Conservation (phyloP, 495 filamentous ascomycete species). For the Glonium stellatum region DNA sequence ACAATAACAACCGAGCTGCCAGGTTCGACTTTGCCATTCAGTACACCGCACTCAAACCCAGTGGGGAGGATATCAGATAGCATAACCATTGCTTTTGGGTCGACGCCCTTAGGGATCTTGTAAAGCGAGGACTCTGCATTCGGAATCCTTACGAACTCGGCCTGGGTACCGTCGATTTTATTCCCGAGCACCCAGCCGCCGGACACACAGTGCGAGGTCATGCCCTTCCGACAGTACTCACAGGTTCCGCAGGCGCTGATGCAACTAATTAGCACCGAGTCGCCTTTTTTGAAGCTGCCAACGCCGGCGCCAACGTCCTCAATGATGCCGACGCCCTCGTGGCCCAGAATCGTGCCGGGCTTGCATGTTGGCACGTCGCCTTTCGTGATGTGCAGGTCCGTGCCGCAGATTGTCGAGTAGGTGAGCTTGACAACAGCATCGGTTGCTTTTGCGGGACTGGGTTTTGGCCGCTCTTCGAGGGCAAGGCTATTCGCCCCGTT, state of each 20-base stretch:
- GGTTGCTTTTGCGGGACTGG: conserved; percentile 3
- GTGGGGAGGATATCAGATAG: conserved; percentile 47
- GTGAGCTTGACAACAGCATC: conserved; percentile 32
- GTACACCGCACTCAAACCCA: conserved; percentile 44
- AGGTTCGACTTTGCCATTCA: conserved; percentile 41
- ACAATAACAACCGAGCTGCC: conserved; percentile 44
- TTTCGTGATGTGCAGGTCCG: conserved; percentile 38
- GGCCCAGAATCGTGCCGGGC: conserved; percentile 25
- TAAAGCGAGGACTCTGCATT: conserved; percentile 41
- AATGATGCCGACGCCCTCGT: conserved; percentile 29
- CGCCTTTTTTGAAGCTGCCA: conserved; percentile 29
- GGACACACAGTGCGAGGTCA: conserved; percentile 37
- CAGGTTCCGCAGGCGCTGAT: conserved; percentile 41
- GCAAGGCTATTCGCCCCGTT: conserved; percentile 6
- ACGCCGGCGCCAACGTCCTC: conserved; percentile 25
- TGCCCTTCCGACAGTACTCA: conserved; percentile 35
- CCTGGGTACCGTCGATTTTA: conserved; percentile 45
- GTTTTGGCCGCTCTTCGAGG: conserved; percentile 12
- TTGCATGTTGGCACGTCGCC: conserved; percentile 32
- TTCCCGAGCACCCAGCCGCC: conserved; percentile 44
- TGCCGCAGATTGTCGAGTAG: conserved; percentile 40
- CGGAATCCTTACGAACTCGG: conserved; percentile 46
- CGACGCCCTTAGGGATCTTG: conserved; percentile 35
- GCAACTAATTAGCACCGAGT: conserved; percentile 41
- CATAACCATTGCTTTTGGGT: conserved; percentile 38